phyloP scores from a whole-genome alignment of 139 green algal genomes.

The Pleodorina starrii region DNA sequence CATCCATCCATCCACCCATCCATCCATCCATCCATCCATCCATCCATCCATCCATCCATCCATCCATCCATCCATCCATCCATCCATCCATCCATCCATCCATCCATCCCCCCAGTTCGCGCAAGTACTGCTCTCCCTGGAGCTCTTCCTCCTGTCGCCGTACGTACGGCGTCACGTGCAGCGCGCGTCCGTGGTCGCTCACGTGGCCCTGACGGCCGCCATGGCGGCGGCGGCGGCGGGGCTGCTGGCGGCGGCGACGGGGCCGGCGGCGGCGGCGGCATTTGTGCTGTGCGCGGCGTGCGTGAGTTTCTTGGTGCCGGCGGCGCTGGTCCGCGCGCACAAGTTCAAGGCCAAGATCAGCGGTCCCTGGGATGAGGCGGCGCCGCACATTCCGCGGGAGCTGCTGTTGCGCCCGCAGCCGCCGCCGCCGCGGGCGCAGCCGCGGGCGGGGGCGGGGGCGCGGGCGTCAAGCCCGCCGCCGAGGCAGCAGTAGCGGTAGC shows the following conservation, averaged over 20 bases:
- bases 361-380: constrained; percentile 90
- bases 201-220: constrained; percentile 59
- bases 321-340: constrained; percentile 88
- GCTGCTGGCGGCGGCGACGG: constrained; percentile 62
- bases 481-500: too few species aligned
- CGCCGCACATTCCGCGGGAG: constrained; percentile 69
- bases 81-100: too few species aligned
- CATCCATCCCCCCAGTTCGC: constrained; percentile 72
- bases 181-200: constrained; percentile 39
- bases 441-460: too few species aligned
- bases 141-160: constrained; percentile 86
- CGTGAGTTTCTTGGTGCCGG: constrained; percentile 80
- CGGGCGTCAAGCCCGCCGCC: too few species aligned
- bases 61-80: too few species aligned
- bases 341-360: constrained; percentile 95
- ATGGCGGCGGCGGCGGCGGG: constrained; percentile 50
- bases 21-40: too few species aligned
- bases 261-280: constrained; percentile 46
- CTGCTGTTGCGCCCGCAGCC: constrained; percentile 22
- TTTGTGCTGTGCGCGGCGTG: constrained; percentile 50
- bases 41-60: too few species aligned
- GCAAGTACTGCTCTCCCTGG: constrained; percentile 86
- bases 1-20: too few species aligned
- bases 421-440: too few species aligned
- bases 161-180: constrained; percentile 78